Percentiles rank a stretch among this genome's conserved stretches.
These are phyloP conservation scores for Solanum hybrid DNA, from an alignment of 305 asterid species.

Conservation along the genomic window DNA sequence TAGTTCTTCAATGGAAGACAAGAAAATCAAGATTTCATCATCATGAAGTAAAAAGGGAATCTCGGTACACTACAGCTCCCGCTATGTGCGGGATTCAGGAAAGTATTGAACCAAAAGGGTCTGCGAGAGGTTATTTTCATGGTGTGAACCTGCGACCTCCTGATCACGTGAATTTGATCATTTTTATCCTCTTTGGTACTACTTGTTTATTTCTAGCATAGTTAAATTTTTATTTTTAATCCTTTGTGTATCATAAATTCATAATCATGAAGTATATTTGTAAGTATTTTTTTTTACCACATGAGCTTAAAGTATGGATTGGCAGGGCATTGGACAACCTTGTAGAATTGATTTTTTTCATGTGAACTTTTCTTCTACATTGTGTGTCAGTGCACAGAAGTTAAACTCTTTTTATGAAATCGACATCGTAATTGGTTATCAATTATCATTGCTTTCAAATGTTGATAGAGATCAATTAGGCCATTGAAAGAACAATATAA, in stretches of 20 bases:
- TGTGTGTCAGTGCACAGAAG: neutral
- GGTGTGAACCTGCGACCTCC: neutral
- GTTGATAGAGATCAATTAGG: neutral
- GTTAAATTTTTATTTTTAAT: neutral
- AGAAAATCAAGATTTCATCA: slow-evolving; percentile 2
- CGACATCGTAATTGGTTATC: neutral
- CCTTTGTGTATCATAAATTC: neutral
- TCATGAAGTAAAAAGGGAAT: neutral
- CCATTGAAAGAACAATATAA: neutral
- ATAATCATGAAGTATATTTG: neutral
- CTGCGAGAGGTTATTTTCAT: neutral
- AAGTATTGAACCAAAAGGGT: neutral
- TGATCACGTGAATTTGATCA: neutral
- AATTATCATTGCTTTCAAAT: neutral
- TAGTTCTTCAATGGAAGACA: slow-evolving; percentile 31
- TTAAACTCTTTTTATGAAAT: neutral
- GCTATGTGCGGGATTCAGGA: too few species aligned
- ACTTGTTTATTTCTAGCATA: neutral
- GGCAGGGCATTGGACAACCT: neutral
- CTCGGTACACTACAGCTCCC: neutral
- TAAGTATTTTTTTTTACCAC: neutral
- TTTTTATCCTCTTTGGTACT: neutral
- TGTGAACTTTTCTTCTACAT: neutral
- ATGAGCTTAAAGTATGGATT: neutral
- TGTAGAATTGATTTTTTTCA: neutral